These are phyloP conservation scores for Geotrichum restrictum DNA, from an alignment of 1,139 yeast genomes.

Conservation along the genomic window DNA sequence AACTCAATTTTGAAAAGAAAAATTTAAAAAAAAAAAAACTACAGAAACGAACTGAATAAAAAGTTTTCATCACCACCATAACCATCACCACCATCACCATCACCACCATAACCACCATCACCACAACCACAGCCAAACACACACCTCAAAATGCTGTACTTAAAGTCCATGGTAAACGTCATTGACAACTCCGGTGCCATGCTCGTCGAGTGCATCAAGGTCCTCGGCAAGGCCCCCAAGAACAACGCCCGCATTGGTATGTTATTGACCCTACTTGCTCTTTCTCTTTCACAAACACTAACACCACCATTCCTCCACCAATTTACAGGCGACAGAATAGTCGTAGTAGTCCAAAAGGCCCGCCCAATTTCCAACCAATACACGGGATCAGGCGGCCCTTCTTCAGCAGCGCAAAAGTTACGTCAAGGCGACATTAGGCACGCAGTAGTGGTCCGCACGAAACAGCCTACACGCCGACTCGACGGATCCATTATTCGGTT, in stretches of 20 bases:
- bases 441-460: constrained; percentile 92
- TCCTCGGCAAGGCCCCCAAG: constrained; percentile 80
- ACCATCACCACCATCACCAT: background rate
- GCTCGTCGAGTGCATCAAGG: constrained; percentile 93
- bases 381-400: too few relatives aligned
- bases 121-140: background rate
- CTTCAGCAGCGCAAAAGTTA: constrained; percentile 62
- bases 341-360: constrained; percentile 92
- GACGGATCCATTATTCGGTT: constrained; percentile 86
- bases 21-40: background rate
- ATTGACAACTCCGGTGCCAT: constrained; percentile 96
- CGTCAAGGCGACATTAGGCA: constrained; percentile 94
- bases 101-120: background rate
- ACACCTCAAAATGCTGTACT: constrained; percentile 61
- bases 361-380: constrained; percentile 62
- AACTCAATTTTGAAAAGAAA: background rate
- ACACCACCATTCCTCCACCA: background rate
- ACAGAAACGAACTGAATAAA: background rate
- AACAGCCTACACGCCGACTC: constrained; percentile 74
- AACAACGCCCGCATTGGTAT: constrained; percentile 74
- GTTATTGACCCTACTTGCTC: constrained; percentile 14
- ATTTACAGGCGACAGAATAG: constrained; percentile 68
- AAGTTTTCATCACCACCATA: background rate
- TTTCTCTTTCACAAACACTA: too few relatives aligned
- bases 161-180: constrained; percentile 82